These are phyloP conservation scores for Larix kaempferi DNA, from an alignment of 75 land plant genomes.

Conservation along the genomic window DNA sequence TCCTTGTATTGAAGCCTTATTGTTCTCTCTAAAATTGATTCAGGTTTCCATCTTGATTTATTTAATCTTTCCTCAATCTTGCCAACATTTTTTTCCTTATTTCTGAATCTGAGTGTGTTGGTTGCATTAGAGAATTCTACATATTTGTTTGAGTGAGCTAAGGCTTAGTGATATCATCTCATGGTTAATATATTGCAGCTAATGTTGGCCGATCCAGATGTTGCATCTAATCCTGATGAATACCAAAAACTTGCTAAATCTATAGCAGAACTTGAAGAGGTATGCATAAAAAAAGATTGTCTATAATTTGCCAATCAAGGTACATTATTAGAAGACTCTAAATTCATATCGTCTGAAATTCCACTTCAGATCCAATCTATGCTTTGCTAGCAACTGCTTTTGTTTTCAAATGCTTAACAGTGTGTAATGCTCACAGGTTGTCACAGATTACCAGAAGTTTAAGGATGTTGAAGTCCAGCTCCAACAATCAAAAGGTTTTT, in stretches of 20 bases:
- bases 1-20: not conserved
- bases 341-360: not conserved
- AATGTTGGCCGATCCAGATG: slow-evolving; percentile 96
- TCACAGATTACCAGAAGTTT: slow-evolving; percentile 57
- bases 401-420: not conserved
- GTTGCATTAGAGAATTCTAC: not conserved
- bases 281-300: slow-evolving; percentile 15
- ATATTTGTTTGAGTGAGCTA: not conserved
- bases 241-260: slow-evolving; percentile 94
- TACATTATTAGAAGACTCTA: not conserved
- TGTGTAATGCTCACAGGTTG: slow-evolving; percentile 48
- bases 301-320: not conserved
- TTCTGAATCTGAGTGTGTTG: not conserved
- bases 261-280: slow-evolving; percentile 90
- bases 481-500: slow-evolving; percentile 76
- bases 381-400: not conserved
- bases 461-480: slow-evolving; percentile 78
- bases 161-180: not conserved
- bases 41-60: not conserved
- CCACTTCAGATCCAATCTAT: not conserved
- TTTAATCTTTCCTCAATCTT: not conserved
- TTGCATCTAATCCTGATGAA: slow-evolving; percentile 77
- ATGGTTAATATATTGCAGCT: slow-evolving; percentile 37
- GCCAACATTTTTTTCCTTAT: not conserved
- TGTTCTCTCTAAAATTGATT: not conserved